Percentiles rank a stretch among this genome's conserved stretches.
Evolutionary conservation across 257 asterid genomes (phyloP).

Genomic region (Solanum clarkiae): DNA sequence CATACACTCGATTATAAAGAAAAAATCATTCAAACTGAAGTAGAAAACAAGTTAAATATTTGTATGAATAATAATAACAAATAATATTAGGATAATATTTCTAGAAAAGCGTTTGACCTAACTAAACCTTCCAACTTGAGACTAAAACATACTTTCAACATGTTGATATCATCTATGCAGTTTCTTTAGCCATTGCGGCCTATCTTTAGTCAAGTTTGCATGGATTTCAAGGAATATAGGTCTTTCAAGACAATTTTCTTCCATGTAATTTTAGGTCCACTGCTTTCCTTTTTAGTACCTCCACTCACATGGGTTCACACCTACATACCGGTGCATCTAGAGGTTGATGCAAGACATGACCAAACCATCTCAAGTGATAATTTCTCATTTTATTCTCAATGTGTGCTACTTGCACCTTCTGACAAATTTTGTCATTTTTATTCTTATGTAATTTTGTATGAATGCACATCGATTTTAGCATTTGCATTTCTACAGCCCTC

Average conservation of each 20-base stretch:
- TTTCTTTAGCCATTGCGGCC: neutral
- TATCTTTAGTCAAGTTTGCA: neutral
- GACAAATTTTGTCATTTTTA: neutral
- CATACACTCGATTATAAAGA: neutral
- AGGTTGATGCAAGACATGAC: neutral
- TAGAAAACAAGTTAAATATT: neutral
- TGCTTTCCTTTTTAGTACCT: neutral
- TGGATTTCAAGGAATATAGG: neutral
- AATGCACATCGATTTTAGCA: neutral
- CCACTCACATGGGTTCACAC: neutral
- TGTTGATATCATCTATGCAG: neutral
- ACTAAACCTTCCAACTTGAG: neutral
- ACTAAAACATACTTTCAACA: neutral
- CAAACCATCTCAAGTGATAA: neutral
- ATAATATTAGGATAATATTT: neutral
- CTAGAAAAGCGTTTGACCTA: neutral
- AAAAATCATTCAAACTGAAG: neutral
- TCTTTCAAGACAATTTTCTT: neutral
- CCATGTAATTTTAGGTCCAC: neutral
- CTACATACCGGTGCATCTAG: neutral
- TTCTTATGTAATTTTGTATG: neutral
- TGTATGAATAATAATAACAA: neutral
- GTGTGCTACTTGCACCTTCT: neutral
- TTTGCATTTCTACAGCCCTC: neutral
- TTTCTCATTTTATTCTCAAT: neutral